These are phyloP conservation scores for Neocucurbitaria cava DNA, from an alignment of 2,329 filamentous ascomycete genomes.

Conservation along the genomic window DNA sequence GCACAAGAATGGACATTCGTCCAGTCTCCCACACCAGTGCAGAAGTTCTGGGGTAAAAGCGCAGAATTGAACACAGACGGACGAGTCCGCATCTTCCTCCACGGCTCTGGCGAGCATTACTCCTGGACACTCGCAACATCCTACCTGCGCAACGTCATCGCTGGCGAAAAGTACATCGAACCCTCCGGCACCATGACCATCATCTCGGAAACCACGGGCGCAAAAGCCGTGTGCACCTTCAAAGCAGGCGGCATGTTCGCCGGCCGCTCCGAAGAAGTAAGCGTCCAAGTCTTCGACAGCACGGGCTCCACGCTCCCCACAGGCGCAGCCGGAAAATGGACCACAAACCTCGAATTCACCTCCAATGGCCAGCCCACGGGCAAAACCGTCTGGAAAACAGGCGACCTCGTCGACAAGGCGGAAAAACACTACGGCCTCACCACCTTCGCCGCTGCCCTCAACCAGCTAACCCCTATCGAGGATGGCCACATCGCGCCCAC, in stretches of 20 bases:
- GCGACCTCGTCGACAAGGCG: slow-evolving; percentile 78
- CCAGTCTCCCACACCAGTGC: slow-evolving; percentile 85
- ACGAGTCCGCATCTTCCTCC: slow-evolving; percentile 77
- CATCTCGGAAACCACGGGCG: slow-evolving; percentile 80
- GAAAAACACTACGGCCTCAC: slow-evolving; percentile 87
- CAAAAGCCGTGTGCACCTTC: slow-evolving; percentile 87
- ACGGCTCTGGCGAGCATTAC: slow-evolving; percentile 80
- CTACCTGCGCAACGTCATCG: slow-evolving; percentile 94
- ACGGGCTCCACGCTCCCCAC: slow-evolving; percentile 71
- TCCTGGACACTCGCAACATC: slow-evolving; percentile 88
- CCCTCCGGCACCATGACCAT: slow-evolving; percentile 91
- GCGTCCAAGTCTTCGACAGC: slow-evolving; percentile 73
- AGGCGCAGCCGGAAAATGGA: slow-evolving; percentile 85
- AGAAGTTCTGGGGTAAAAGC: slow-evolving; percentile 99
- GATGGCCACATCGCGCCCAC: slow-evolving; percentile 76
- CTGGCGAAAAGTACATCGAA: slow-evolving; percentile 97
- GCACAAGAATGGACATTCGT: slow-evolving; percentile 83
- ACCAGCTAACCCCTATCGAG: slow-evolving; percentile 86
- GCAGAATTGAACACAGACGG: slow-evolving; percentile 94
- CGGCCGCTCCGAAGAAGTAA: slow-evolving; percentile 88
- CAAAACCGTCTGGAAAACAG: slow-evolving; percentile 79
- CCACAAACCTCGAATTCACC: slow-evolving; percentile 70
- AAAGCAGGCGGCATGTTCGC: slow-evolving; percentile 97
- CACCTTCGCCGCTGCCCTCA: slow-evolving; percentile 81
- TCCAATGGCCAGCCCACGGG: slow-evolving; percentile 66